Evolutionary conservation across 176 grass and related monocot genomes (phyloP).

Genomic region (Pontederia paniculata): DNA sequence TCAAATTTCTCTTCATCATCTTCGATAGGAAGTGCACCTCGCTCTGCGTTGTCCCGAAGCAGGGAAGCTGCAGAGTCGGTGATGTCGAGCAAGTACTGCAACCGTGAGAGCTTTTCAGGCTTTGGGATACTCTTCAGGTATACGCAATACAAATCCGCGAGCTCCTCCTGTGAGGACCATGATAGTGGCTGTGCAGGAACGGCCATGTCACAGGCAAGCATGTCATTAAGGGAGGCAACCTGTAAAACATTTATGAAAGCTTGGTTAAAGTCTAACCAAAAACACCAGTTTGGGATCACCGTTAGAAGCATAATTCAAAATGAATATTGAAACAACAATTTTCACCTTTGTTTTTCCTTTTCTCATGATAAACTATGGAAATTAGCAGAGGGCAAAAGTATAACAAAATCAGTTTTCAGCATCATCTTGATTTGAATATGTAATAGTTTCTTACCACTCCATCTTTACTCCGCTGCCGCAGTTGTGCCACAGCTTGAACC

Average conservation of each 20-base stretch:
- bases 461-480: constrained; percentile 68
- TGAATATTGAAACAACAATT: too few species aligned
- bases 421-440: too few species aligned
- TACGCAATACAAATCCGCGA: constrained; percentile 59
- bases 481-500: constrained; percentile 71
- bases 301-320: too few species aligned
- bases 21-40: constrained; percentile 37
- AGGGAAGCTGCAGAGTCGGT: constrained; percentile 44
- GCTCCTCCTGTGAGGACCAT: constrained; percentile 58
- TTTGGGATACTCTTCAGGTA: constrained; percentile 91
- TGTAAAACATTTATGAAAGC: constrained; percentile 19
- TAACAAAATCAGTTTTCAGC: too few species aligned
- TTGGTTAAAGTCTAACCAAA: background rate
- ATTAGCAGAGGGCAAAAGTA: too few species aligned
- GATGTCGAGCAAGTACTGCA: constrained; percentile 62
- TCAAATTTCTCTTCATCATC: constrained; percentile 71
- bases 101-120: constrained; percentile 56
- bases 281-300: too few species aligned
- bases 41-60: constrained; percentile 46
- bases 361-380: too few species aligned
- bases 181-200: constrained; percentile 53
- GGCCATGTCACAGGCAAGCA: constrained; percentile 67
- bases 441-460: constrained; percentile 51
- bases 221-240: constrained; percentile 73
- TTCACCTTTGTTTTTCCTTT: too few species aligned